Evolutionary conservation across 371 early-diverging fungal species (phyloP).

Genomic region (Rhizomucor miehei): DNA sequence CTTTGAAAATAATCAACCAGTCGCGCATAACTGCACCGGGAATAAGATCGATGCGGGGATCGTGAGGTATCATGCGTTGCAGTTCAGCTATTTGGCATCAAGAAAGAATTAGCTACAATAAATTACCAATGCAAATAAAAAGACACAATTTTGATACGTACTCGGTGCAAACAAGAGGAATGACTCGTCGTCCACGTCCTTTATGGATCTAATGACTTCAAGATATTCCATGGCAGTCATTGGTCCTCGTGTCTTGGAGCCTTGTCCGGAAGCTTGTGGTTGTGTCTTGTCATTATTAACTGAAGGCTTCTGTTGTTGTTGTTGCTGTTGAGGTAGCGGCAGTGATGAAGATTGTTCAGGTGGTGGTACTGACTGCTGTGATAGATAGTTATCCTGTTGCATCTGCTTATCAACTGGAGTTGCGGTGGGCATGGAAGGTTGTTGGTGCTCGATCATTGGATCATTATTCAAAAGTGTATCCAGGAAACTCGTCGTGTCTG

Average conservation of each 20-base stretch:
- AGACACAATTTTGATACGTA: constrained; percentile 14
- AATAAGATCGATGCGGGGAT: constrained; percentile 38
- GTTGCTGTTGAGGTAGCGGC: too few species aligned
- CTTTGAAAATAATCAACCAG: constrained; percentile 42
- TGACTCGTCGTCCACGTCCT: constrained; percentile 3
- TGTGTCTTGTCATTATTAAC: not conserved
- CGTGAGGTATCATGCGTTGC: constrained; percentile 39
- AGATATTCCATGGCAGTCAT: constrained; percentile 18
- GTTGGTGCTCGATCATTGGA: not conserved
- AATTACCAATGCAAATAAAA: not conserved
- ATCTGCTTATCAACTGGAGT: too few species aligned
- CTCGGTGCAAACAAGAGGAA: constrained; percentile 23
- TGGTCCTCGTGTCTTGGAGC: too few species aligned
- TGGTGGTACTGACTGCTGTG: too few species aligned
- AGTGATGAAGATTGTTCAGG: too few species aligned
- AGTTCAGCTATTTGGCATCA: constrained; percentile 26
- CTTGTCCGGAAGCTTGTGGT: not conserved
- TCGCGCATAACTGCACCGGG: constrained; percentile 42
- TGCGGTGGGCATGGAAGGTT: too few species aligned
- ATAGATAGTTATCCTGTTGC: too few species aligned
- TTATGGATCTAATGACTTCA: constrained; percentile 15
- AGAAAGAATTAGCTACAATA: not conserved
- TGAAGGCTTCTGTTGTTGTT: too few species aligned
- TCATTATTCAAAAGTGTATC: not conserved
- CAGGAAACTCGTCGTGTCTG: not conserved